Evolutionary conservation across 306 rosid species (phyloP).

Genomic region (Cercis canadensis): DNA sequence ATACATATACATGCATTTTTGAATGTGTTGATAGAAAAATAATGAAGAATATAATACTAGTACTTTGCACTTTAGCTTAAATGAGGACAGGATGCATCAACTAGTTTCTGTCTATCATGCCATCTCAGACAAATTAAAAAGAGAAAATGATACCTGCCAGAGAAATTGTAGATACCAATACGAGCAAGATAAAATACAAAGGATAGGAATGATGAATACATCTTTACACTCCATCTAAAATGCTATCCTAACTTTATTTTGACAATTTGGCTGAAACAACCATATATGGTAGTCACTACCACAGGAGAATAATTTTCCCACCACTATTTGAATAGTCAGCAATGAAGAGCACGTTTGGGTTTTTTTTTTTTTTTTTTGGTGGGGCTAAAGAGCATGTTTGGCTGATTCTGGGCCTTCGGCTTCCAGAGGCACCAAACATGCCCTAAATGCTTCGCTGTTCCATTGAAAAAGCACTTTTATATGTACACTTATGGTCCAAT

Average conservation of each 20-base stretch:
- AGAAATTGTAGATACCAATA: not conserved
- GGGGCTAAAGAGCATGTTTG: no score
- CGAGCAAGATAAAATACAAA: conserved; percentile 10
- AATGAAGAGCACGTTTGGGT: no score
- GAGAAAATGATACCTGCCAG: no score
- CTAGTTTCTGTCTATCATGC: no score
- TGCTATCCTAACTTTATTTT: not conserved
- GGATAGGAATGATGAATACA: not conserved
- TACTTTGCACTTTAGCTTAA: not conserved
- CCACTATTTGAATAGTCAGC: not conserved
- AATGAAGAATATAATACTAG: no score
- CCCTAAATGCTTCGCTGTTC: not conserved
- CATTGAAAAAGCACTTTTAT: not conserved
- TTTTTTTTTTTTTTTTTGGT: no score
- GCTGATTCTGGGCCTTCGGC: no score
- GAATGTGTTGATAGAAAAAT: no score
- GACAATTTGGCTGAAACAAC: not conserved
- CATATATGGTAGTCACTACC: not conserved
- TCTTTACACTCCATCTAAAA: not conserved
- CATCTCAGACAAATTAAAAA: no score
- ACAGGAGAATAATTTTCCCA: not conserved
- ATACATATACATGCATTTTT: not conserved
- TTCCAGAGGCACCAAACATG: no score
- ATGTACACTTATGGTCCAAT: not conserved
- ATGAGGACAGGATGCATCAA: no score